phyloP scores from a whole-genome alignment of 352 stramenopile genomes.

The Blastocystis sp. region DNA sequence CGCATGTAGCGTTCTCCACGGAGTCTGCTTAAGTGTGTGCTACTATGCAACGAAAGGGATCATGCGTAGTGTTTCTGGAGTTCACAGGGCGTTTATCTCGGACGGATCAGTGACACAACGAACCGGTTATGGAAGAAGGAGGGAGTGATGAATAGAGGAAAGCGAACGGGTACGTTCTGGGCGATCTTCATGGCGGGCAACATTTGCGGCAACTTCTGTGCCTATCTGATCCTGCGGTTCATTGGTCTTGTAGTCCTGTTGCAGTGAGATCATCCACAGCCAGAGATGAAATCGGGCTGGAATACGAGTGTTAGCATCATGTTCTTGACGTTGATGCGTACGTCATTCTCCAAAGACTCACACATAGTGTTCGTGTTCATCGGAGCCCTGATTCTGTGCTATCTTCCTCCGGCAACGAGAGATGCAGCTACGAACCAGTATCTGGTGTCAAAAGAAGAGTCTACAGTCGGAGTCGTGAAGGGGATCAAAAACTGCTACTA shows the following conservation, averaged over 20 bases:
- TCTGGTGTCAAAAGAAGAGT: not conserved
- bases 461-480: not conserved
- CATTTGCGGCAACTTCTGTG: conserved; percentile 63
- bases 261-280: not conserved
- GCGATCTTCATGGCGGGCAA: conserved; percentile 69
- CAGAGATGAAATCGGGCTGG: conserved; percentile 1
- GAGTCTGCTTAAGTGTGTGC: conserved; percentile 10
- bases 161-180: conserved; percentile 48
- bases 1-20: conserved; percentile 52
- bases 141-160: conserved; percentile 22
- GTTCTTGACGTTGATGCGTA: conserved; percentile 16
- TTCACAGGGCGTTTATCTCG: conserved; percentile 63
- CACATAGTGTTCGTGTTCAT: not conserved
- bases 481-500: conserved; percentile 68
- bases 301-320: conserved; percentile 46
- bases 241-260: conserved; percentile 24
- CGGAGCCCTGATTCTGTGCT: conserved; percentile 11
- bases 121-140: conserved; percentile 23
- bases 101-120: conserved; percentile 41
- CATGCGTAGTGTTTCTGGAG: conserved; percentile 45
- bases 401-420: conserved; percentile 3
- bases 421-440: not conserved
- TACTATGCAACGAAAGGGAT: not conserved
- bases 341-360: not conserved
- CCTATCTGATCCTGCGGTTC: conserved; percentile 55